phyloP scores from a whole-genome alignment of 495 filamentous ascomycete genomes.

The Platismatia glauca region DNA sequence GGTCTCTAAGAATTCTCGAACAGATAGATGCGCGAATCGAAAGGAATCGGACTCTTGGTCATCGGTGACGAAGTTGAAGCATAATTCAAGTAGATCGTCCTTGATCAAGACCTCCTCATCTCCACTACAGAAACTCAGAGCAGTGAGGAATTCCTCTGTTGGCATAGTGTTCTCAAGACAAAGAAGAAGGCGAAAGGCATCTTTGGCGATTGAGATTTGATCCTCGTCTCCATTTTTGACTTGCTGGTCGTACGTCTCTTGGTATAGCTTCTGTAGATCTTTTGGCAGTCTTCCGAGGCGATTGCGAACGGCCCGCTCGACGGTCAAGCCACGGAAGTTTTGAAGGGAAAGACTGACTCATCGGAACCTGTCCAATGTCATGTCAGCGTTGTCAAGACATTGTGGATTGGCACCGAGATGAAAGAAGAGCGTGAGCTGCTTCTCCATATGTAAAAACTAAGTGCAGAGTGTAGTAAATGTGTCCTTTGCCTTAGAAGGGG shows the following conservation, averaged over 20 bases:
- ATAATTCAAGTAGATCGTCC: constrained; percentile 7
- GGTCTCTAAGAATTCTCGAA: constrained; percentile 21
- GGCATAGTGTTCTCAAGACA: neutral
- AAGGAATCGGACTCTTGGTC: constrained; percentile 22
- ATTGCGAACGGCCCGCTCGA: neutral
- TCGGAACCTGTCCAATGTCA: constrained; percentile 12
- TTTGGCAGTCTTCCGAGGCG: constrained; percentile 9
- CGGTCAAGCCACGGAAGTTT: neutral
- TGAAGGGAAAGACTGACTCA: constrained; percentile 15
- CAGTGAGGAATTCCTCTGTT: neutral
- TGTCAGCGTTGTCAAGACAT: neutral
- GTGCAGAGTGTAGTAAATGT: neutral
- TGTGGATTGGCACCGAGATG: too few relatives aligned
- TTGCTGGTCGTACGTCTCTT: constrained; percentile 1
- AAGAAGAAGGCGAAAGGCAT: neutral
- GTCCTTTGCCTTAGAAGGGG: neutral
- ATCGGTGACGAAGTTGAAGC: constrained; percentile 22
- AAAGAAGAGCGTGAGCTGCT: too few relatives aligned
- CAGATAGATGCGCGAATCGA: constrained; percentile 29
- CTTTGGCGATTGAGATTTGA: neutral
- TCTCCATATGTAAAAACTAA: neutral
- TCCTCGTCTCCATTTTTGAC: neutral
- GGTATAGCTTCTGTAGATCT: constrained; percentile 8
- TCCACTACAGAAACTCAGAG: neutral
- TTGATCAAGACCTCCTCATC: neutral